Conservation (phyloP, 108 stramenopile species). For the Skeletonema menzelii region DNA sequence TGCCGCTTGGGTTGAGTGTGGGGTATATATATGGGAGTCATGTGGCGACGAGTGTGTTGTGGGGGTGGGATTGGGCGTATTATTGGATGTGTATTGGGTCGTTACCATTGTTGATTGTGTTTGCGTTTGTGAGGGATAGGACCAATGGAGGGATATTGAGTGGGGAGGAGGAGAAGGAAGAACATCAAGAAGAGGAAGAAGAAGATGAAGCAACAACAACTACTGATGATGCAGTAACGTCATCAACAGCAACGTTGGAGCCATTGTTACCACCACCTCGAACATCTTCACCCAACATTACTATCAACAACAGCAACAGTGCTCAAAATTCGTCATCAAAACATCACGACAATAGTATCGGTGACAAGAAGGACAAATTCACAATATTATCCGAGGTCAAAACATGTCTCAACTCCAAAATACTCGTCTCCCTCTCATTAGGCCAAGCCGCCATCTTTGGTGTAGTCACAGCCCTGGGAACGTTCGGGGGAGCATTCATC, state of each 20-base stretch:
- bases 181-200: not conserved
- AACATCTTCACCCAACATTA: too few relatives aligned
- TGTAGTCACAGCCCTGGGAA: constrained; percentile 40
- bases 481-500: constrained; percentile 43
- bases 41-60: constrained; percentile 24
- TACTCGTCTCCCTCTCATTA: constrained; percentile 40
- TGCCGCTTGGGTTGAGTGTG: constrained; percentile 41
- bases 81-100: constrained; percentile 30
- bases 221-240: too few relatives aligned
- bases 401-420: constrained; percentile 35
- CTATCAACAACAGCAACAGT: not conserved
- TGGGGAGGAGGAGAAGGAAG: constrained; percentile 24
- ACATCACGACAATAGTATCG: not conserved
- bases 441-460: constrained; percentile 45
- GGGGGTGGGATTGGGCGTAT: constrained; percentile 51
- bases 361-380: constrained; percentile 19
- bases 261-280: not conserved
- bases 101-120: constrained; percentile 29
- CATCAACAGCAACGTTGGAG: not conserved
- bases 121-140: constrained; percentile 42
- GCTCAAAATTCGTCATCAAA: not conserved
- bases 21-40: constrained; percentile 51
- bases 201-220: not conserved
- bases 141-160: constrained; percentile 42
- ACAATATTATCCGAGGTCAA: constrained; percentile 47